Evolutionary conservation across 2,329 filamentous ascomycete species (phyloP).

Genomic region (Exophiala bonariae): DNA sequence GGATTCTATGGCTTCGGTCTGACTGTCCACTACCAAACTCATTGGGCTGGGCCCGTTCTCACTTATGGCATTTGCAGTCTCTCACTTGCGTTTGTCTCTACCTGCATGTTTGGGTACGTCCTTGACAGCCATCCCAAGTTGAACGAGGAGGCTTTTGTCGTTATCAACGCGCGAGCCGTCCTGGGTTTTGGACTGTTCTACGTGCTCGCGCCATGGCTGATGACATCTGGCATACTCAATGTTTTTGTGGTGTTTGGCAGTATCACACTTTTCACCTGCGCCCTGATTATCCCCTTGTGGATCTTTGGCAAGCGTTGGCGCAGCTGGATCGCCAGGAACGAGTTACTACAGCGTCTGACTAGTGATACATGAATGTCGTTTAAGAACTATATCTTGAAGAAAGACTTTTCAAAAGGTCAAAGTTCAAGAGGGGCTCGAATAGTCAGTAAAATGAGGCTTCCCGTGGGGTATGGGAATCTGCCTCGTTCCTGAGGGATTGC

Average conservation of each 20-base stretch:
- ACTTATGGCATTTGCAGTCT: slow-evolving; percentile 53
- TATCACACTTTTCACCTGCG: slow-evolving; percentile 48
- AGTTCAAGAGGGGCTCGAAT: no score
- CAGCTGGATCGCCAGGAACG: no score
- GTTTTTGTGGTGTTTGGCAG: slow-evolving; percentile 43
- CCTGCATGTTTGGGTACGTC: slow-evolving; percentile 53
- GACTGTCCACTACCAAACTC: slow-evolving; percentile 32
- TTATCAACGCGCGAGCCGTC: slow-evolving; percentile 49
- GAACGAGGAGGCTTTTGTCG: slow-evolving; percentile 53
- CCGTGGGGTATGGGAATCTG: no score
- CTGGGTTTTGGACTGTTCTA: slow-evolving; percentile 42
- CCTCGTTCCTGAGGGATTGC: no score
- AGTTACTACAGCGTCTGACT: no score
- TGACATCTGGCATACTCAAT: slow-evolving; percentile 36
- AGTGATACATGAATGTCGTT: no score
- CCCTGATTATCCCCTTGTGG: slow-evolving; percentile 51
- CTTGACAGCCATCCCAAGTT: slow-evolving; percentile 50
- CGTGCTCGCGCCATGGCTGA: slow-evolving; percentile 43
- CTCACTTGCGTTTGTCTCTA: slow-evolving; percentile 47
- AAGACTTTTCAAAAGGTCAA: no score
- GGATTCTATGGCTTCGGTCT: slow-evolving; percentile 53
- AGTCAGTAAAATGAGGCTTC: no score
- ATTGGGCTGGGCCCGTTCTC: slow-evolving; percentile 50
- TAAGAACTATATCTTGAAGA: no score
- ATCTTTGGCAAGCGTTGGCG: no score